Evolutionary conservation across 768 basidiomycete species (phyloP).

Genomic region (Hericium rajendrae): DNA sequence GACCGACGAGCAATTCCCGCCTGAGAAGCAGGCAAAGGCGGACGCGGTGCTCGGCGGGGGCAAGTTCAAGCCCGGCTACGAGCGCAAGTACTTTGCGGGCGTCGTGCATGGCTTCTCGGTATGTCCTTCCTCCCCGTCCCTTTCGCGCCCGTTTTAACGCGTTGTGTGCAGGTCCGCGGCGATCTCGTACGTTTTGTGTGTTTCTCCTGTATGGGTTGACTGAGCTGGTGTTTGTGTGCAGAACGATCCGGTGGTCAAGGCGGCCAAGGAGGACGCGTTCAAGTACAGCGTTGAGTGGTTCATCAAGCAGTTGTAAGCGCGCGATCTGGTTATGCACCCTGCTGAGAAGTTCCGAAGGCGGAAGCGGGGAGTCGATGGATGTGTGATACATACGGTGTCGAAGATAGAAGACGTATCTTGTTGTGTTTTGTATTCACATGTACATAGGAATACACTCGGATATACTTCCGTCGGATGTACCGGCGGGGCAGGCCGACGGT

Average conservation of each 20-base stretch:
- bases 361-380: neutral
- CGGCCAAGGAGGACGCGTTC: slow-evolving; percentile 32
- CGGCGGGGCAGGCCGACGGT: too few species aligned
- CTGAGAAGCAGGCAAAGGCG: slow-evolving; percentile 22
- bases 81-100: slow-evolving; percentile 26
- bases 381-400: too few species aligned
- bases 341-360: neutral
- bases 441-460: too few species aligned
- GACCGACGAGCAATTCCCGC: slow-evolving; percentile 24
- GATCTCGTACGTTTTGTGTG: slow-evolving; percentile 28
- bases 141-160: slow-evolving; percentile 13
- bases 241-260: slow-evolving; percentile 20
- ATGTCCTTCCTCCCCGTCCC: neutral
- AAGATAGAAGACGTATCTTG: too few species aligned
- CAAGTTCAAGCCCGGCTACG: slow-evolving; percentile 29
- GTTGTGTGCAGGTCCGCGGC: slow-evolving; percentile 2
- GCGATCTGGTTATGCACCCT: neutral
- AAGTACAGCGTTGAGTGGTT: slow-evolving; percentile 27
- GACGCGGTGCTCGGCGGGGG: slow-evolving; percentile 30
- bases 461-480: too few species aligned
- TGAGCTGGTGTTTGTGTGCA: slow-evolving; percentile 16
- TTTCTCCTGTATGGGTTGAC: neutral
- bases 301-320: slow-evolving; percentile 18
- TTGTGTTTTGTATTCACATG: too few species aligned
- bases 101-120: slow-evolving; percentile 34